A percentile compares a stretch with the other conserved stretches of the same genome.
Conservation (phyloP, 495 filamentous ascomycete species). For the Hypoxylon intermedium region DNA sequence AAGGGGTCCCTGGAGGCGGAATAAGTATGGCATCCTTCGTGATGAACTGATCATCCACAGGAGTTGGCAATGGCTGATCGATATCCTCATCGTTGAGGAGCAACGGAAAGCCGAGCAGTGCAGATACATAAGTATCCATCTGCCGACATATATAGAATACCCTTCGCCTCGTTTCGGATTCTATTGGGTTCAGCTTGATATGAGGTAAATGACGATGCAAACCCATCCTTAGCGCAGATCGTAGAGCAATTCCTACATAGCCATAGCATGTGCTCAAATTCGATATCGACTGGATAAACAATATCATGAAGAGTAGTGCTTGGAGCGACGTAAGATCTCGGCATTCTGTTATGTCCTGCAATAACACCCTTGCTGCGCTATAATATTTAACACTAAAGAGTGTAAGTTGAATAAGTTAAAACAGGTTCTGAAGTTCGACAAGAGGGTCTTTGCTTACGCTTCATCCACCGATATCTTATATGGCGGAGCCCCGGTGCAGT, state of each 20-base stretch:
- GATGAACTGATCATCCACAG: slow-evolving; percentile 92
- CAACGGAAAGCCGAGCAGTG: slow-evolving; percentile 82
- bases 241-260: slow-evolving; percentile 87
- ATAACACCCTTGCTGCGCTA: slow-evolving; percentile 70
- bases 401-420: slow-evolving; percentile 15
- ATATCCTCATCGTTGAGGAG: slow-evolving; percentile 88
- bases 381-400: slow-evolving; percentile 81
- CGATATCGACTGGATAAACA: slow-evolving; percentile 90
- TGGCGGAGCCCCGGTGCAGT: slow-evolving; percentile 38
- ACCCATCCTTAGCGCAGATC: slow-evolving; percentile 84
- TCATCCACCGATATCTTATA: slow-evolving; percentile 79
- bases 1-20: slow-evolving; percentile 76
- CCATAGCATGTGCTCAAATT: slow-evolving; percentile 93
- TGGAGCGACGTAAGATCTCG: slow-evolving; percentile 86
- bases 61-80: slow-evolving; percentile 84
- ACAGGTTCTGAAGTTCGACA: background rate
- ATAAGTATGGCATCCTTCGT: slow-evolving; percentile 74
- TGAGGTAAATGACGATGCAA: slow-evolving; percentile 79
- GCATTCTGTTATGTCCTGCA: slow-evolving; percentile 91
- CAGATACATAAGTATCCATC: slow-evolving; percentile 93
- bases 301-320: slow-evolving; percentile 87
- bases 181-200: slow-evolving; percentile 79
- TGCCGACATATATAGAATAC: slow-evolving; percentile 92
- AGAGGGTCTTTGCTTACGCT: slow-evolving; percentile 63
- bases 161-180: slow-evolving; percentile 81